Evolutionary conservation across 2,329 filamentous ascomycete species (phyloP).

Genomic region (Fusarium xylarioides): DNA sequence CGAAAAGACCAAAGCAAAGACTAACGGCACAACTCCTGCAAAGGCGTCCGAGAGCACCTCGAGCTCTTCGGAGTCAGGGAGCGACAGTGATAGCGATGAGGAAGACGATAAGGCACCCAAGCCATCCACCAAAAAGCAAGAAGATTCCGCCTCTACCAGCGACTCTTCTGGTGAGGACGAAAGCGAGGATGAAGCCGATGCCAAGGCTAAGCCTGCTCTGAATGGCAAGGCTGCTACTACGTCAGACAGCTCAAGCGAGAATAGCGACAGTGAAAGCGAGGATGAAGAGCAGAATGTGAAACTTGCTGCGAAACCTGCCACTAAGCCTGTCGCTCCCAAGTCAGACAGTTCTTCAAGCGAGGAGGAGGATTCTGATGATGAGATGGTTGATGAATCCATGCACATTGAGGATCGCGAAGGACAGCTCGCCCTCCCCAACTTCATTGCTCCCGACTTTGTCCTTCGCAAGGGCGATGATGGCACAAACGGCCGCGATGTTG

Average conservation of each 20-base stretch:
- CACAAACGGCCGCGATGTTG: slow-evolving; percentile 56
- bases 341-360: slow-evolving; percentile 38
- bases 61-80: slow-evolving; percentile 42
- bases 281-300: slow-evolving; percentile 30
- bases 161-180: slow-evolving; percentile 43
- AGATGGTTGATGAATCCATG: slow-evolving; percentile 52
- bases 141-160: slow-evolving; percentile 34
- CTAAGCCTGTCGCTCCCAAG: slow-evolving; percentile 27
- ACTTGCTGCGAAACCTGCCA: slow-evolving; percentile 11
- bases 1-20: slow-evolving; percentile 31
- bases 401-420: slow-evolving; percentile 48
- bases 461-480: slow-evolving; percentile 58
- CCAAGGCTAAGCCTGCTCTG: slow-evolving; percentile 29
- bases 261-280: slow-evolving; percentile 40
- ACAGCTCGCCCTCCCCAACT: slow-evolving; percentile 54
- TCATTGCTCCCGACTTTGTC: slow-evolving; percentile 62
- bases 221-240: slow-evolving; percentile 23
- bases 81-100: slow-evolving; percentile 45
- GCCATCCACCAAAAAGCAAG: slow-evolving; percentile 17
- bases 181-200: slow-evolving; percentile 39
- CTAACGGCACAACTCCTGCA: slow-evolving; percentile 27
- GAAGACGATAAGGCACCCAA: slow-evolving; percentile 35
- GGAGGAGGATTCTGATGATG: slow-evolving; percentile 43
- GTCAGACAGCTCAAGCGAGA: slow-evolving; percentile 38
- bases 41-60: slow-evolving; percentile 35